Conservation (phyloP, 306 rosid genomes). For the Lathyrus tuberosus region DNA sequence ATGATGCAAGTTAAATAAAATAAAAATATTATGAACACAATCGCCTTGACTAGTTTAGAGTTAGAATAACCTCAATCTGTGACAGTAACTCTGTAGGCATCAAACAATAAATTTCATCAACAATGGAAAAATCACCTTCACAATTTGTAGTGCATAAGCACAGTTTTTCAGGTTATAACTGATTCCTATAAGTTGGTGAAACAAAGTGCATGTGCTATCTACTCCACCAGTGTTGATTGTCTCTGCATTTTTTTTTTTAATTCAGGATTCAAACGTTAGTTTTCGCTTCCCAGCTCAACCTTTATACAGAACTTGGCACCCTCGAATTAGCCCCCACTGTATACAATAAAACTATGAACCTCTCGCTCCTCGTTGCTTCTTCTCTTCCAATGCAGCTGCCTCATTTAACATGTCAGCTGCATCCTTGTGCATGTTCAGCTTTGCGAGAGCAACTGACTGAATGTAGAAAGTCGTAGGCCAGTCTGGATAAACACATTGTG, state of each 20-base stretch:
- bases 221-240: slow-evolving; percentile 46
- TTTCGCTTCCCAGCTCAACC: slow-evolving; percentile 66
- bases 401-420: slow-evolving; percentile 95
- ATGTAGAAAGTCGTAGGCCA: slow-evolving; percentile 98
- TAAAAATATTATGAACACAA: slow-evolving; percentile 37
- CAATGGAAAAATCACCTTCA: slow-evolving; percentile 46
- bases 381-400: slow-evolving; percentile 90
- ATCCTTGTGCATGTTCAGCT: slow-evolving; percentile 94
- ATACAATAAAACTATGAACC: slow-evolving; percentile 47
- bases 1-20: slow-evolving; percentile 28
- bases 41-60: slow-evolving; percentile 27
- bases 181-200: slow-evolving; percentile 49
- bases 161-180: slow-evolving; percentile 42
- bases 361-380: slow-evolving; percentile 80
- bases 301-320: slow-evolving; percentile 71
- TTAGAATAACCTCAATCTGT: slow-evolving; percentile 35
- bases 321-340: slow-evolving; percentile 53
- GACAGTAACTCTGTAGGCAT: slow-evolving; percentile 20
- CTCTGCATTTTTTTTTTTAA: slow-evolving; percentile 46
- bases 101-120: slow-evolving; percentile 49
- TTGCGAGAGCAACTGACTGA: slow-evolving; percentile 98
- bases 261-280: slow-evolving; percentile 49
- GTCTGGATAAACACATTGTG: slow-evolving; percentile 88
- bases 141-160: slow-evolving; percentile 50
- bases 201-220: slow-evolving; percentile 42